Base-by-base conservation (phyloP, 2,329 filamentous ascomycete species). In the Fusarium sp. region DNA sequence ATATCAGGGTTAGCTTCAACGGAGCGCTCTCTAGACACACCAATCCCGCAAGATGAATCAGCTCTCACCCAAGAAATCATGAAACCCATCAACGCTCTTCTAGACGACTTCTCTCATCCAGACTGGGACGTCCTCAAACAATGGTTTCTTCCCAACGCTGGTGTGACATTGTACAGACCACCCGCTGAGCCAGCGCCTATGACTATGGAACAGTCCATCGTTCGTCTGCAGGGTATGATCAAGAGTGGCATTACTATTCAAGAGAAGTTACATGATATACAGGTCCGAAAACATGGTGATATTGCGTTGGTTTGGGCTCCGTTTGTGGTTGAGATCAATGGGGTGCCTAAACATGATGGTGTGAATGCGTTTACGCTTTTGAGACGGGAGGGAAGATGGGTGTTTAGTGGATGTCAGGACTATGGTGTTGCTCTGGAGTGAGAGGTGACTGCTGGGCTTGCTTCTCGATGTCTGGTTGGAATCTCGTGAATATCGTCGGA, bases 121-220 rank as follows among this genome's bases (percentile, higher is more conserved):
- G 16, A 70, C 30, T 70, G 66, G 65, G 31, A 50, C 9, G 22
- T 33, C 1, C n/a, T 70, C 9, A 66, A 70, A 18, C 20, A 61
- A 2, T 70, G 60, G 61, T 70, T 70, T 24, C 26, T 66, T 13
- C 44, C 68, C 31, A 42, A 31, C 5, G 68, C 68, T 35, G 61
- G 68, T 0, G 66, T 65, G 0, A 70, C 65, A 13, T 0, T 70
- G 0, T 70, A 70, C 10, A 30, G 67, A 12, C 67, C 65, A 20
- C 67, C 65, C 2, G 33, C 36, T 15, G 24, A 48, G 0, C 65
- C 67, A 13, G 20, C 33, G 3, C 18, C 66, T 5, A 70, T 70
- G 68, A 70, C 54, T 6, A 50, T 70, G 61, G 54, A 70, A n/a
- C 42, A 70, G n/a, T 70, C 66, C 16, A 67, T 70, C 11, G 26